phyloP scores from a whole-genome alignment of 2,329 filamentous ascomycete genomes.

The Chaetomium globosum region DNA sequence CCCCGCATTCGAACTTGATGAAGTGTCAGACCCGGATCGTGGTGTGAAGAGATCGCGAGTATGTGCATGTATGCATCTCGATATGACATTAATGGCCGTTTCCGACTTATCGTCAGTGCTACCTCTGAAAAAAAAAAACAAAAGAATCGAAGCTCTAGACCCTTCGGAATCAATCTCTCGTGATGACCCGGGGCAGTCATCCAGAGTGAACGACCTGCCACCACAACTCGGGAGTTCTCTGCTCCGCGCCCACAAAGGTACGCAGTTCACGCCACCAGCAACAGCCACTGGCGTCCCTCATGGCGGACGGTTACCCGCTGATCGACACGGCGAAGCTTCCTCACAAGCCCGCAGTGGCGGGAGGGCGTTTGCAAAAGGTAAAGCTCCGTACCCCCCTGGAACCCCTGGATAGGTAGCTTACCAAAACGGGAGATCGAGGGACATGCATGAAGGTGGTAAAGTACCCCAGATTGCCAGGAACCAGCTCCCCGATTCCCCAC shows the following conservation, averaged over 20 bases:
- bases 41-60: conserved; percentile 21
- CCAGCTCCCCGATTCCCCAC: conserved; percentile 30
- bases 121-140: neutral
- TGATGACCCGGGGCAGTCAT: conserved; percentile 4
- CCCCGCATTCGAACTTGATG: conserved; percentile 19
- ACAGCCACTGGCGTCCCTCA: conserved; percentile 1
- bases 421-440: conserved; percentile 24
- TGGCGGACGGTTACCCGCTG: conserved; percentile 21
- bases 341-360: conserved; percentile 20
- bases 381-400: neutral
- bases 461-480: conserved; percentile 34
- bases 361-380: conserved; percentile 8
- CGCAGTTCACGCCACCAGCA: neutral
- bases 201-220: conserved; percentile 8
- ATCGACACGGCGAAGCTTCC: conserved; percentile 24
- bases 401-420: neutral
- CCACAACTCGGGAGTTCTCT: conserved; percentile 15
- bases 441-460: conserved; percentile 35
- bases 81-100: conserved; percentile 7
- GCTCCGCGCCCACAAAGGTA: conserved; percentile 21
- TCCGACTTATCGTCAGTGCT: neutral
- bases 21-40: conserved; percentile 16
- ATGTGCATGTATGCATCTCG: conserved; percentile 23
- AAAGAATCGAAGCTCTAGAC: neutral
- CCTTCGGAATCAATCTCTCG: neutral